These are phyloP conservation scores for Septoria petroselini DNA, from an alignment of 2,329 filamentous ascomycete genomes.

Conservation along the genomic window DNA sequence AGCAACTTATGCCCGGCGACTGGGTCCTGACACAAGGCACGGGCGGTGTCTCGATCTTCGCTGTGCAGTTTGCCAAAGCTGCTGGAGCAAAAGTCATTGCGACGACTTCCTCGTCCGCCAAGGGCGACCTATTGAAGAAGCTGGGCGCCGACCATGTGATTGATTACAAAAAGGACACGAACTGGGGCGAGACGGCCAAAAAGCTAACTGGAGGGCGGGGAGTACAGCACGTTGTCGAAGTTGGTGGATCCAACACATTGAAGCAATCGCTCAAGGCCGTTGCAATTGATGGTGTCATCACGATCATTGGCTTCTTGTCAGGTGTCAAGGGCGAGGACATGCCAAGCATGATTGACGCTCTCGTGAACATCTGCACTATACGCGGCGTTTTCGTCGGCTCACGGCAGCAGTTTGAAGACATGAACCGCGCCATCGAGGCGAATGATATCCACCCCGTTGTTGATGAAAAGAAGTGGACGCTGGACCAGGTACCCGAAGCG, in stretches of 20 bases:
- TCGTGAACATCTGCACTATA: constrained; percentile 54
- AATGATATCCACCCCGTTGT: constrained; percentile 59
- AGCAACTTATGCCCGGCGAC: constrained; percentile 40
- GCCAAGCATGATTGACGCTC: constrained; percentile 52
- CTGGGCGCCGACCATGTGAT: constrained; percentile 56
- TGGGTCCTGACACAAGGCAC: constrained; percentile 67
- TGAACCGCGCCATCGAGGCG: constrained; percentile 57
- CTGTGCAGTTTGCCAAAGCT: constrained; percentile 56
- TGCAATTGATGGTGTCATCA: constrained; percentile 53
- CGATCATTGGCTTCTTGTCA: constrained; percentile 58
- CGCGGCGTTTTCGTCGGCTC: constrained; percentile 58
- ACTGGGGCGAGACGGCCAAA: constrained; percentile 56
- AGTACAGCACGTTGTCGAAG: constrained; percentile 62
- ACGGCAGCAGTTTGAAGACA: constrained; percentile 56
- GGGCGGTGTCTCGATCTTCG: constrained; percentile 66
- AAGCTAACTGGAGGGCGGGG: constrained; percentile 54
- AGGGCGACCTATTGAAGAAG: constrained; percentile 51
- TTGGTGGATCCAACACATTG: constrained; percentile 64
- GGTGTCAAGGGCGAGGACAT: constrained; percentile 47
- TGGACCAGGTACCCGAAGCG: constrained; percentile 53
- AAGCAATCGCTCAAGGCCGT: constrained; percentile 46
- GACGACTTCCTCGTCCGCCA: constrained; percentile 53
- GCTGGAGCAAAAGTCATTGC: constrained; percentile 57
- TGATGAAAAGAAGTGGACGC: constrained; percentile 55
- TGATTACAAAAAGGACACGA: constrained; percentile 53